These are phyloP conservation scores for Cyberlindnera xishuangbannaensis DNA, from an alignment of 805 yeast species.

Conservation along the genomic window DNA sequence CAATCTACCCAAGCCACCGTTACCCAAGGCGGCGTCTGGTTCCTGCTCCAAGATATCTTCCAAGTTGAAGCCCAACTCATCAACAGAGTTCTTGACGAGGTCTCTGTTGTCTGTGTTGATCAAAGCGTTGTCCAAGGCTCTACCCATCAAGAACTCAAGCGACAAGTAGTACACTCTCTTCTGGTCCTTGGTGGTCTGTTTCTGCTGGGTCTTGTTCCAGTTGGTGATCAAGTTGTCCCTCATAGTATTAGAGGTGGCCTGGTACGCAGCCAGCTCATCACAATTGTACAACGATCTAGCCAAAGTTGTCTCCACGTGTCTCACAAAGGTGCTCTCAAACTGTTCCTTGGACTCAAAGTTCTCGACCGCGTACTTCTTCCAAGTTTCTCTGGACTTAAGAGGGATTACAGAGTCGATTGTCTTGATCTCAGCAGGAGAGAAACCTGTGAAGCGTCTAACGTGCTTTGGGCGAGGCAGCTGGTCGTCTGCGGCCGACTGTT, in stretches of 20 bases:
- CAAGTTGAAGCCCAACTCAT: constrained; percentile 77
- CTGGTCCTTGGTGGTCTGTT: constrained; percentile 75
- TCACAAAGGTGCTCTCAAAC: constrained; percentile 65
- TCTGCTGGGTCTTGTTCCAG: constrained; percentile 93
- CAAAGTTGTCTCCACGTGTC: constrained; percentile 84
- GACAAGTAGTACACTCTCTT: constrained; percentile 85
- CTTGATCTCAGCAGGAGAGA: constrained; percentile 83
- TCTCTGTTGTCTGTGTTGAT: constrained; percentile 71
- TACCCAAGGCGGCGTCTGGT: constrained; percentile 93
- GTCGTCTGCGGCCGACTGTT: constrained; percentile 10
- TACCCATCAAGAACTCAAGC: constrained; percentile 87
- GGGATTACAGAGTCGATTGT: constrained; percentile 81
- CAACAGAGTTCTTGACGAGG: constrained; percentile 47
- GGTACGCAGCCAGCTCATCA: constrained; percentile 89
- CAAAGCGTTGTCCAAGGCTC: constrained; percentile 91
- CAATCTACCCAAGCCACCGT: constrained; percentile 91
- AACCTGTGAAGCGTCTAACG: constrained; percentile 80
- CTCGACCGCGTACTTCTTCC: constrained; percentile 65
- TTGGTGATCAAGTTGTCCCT: constrained; percentile 76
- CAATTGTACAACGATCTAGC: constrained; percentile 92
- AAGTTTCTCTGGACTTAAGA: constrained; percentile 62
- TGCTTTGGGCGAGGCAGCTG: constrained; percentile 36
- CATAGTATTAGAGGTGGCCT: constrained; percentile 74
- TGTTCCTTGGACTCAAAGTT: constrained; percentile 42
- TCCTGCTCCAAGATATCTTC: constrained; percentile 84